These are phyloP conservation scores for Geotrichum macrosporum DNA, from an alignment of 1,139 yeast genomes.

Conservation along the genomic window DNA sequence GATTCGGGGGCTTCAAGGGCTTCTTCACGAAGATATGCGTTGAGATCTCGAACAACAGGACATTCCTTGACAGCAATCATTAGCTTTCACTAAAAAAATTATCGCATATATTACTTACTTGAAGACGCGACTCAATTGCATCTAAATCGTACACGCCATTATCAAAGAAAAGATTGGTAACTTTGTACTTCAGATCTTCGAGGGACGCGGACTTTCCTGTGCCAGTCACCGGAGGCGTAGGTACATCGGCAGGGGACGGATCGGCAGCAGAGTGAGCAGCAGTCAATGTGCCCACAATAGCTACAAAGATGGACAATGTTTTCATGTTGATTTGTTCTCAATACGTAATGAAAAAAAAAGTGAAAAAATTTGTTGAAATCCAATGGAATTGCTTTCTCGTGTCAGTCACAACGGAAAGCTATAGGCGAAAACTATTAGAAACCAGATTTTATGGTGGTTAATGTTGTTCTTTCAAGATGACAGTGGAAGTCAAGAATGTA, in stretches of 20 bases:
- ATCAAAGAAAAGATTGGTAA: slow-evolving; percentile 27
- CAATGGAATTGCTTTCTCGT: too few relatives aligned
- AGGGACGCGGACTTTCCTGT: background rate
- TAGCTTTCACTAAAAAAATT: too few relatives aligned
- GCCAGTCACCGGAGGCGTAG: slow-evolving; percentile 2
- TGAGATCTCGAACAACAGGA: slow-evolving; percentile 40
- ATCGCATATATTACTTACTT: too few relatives aligned
- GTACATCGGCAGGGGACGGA: slow-evolving; percentile 3
- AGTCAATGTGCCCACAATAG: slow-evolving; percentile 4
- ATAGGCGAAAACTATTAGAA: too few relatives aligned
- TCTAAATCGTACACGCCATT: slow-evolving; percentile 44
- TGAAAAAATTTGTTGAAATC: too few relatives aligned
- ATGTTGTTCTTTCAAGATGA: too few relatives aligned
- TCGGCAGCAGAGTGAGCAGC: slow-evolving; percentile 2
- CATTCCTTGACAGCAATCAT: too few relatives aligned
- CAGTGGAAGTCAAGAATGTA: too few relatives aligned
- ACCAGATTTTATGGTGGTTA: too few relatives aligned
- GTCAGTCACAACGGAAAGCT: too few relatives aligned
- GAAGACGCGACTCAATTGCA: slow-evolving; percentile 27
- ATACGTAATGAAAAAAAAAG: too few relatives aligned
- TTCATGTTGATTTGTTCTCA: too few relatives aligned
- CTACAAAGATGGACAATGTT: background rate
- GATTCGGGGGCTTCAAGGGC: slow-evolving; percentile 31
- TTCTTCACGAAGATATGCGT: slow-evolving; percentile 28
- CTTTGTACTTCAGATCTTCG: background rate